Conservation (phyloP, 2,329 filamentous ascomycete genomes). For the Paecilomyces niveus region DNA sequence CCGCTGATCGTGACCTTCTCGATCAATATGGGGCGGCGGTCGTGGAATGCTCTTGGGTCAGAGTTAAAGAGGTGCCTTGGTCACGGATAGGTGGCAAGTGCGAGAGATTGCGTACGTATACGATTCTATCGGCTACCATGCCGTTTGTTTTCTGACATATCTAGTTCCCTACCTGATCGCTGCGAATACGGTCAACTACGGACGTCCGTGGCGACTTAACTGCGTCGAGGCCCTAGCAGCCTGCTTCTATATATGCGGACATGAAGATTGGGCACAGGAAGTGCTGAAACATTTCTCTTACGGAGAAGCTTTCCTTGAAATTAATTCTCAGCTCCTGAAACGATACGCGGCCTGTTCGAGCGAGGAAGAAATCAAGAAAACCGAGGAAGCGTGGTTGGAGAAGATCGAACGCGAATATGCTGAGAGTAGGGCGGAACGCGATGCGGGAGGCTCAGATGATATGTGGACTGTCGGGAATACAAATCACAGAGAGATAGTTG, state of each 20-base stretch:
- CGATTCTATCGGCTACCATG: not conserved
- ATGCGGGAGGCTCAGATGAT: conserved; percentile 54
- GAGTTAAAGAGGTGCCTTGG: conserved; percentile 87
- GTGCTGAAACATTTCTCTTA: conserved; percentile 82
- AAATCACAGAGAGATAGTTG: conserved; percentile 55
- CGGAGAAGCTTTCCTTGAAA: conserved; percentile 79
- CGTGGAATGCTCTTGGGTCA: conserved; percentile 94
- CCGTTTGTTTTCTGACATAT: not conserved
- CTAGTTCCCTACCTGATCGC: conserved; percentile 88
- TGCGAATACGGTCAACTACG: conserved; percentile 96
- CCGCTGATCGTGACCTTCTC: conserved; percentile 72
- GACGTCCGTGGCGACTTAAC: conserved; percentile 88
- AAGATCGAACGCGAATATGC: conserved; percentile 85
- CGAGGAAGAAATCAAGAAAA: conserved; percentile 74
- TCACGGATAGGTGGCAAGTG: conserved; percentile 86
- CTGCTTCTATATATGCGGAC: conserved; percentile 87
- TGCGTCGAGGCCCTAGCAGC: conserved; percentile 93
- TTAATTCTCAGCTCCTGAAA: conserved; percentile 76
- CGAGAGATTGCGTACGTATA: conserved; percentile 58
- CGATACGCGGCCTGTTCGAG: conserved; percentile 77
- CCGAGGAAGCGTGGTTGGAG: conserved; percentile 80
- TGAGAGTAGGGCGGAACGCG: conserved; percentile 63
- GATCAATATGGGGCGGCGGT: conserved; percentile 89
- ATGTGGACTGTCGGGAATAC: conserved; percentile 88
- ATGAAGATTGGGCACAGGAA: conserved; percentile 80